Base-by-base conservation (phyloP, 164 flowering plant species). In the Houttuynia cordata region DNA sequence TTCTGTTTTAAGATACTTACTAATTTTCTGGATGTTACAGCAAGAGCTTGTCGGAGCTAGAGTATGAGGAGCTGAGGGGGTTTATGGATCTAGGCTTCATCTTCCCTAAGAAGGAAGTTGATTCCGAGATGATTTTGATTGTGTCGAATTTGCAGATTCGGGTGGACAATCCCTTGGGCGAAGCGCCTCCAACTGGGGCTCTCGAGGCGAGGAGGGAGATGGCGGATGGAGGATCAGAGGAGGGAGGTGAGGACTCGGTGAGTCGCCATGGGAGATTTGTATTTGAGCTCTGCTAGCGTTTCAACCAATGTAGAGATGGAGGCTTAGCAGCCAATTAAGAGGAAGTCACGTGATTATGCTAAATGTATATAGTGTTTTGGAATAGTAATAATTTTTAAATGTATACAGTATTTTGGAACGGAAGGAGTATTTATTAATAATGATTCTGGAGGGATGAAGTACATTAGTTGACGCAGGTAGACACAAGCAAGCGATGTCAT, bases 51-150 rank as follows among this genome's bases (percentile, higher is more conserved):
- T 80, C 90, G 34, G 88, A 87, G 23, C 83, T 87, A 45, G 92
- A 90, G 57, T 83, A 77, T 65, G 84, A 85, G 25, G 97, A 90
- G 73, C 64, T 90, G 15, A 83, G 83, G 71, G 97, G 97, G 67
- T 87, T 90, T 66, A 83, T 81, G 79, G 97, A 90, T 73, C 65
- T 90, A 57, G 97, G 97, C 3, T 90, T 90, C 71, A 79, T 78
- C 41, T 90, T 90, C 65, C 70, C 83, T 0, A 84, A 85, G 60
- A 81, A 78, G 63, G 95, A 82, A 51, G 71, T 64, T 24, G 77
- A 81, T 60, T 75, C 92, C 47, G 71, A 63, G 53, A 68, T 90
- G 76, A 81, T 68, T 25, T 73, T 81, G 5, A 80, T 84, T 9
- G 56, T 90, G 58, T 95, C 95, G n/a, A 93, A 91, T 55, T 68